A percentile compares a stretch with the other conserved stretches of the same genome.
Evolutionary conservation across 108 stramenopile species (phyloP).

Genomic region (Nitzschia sp.): DNA sequence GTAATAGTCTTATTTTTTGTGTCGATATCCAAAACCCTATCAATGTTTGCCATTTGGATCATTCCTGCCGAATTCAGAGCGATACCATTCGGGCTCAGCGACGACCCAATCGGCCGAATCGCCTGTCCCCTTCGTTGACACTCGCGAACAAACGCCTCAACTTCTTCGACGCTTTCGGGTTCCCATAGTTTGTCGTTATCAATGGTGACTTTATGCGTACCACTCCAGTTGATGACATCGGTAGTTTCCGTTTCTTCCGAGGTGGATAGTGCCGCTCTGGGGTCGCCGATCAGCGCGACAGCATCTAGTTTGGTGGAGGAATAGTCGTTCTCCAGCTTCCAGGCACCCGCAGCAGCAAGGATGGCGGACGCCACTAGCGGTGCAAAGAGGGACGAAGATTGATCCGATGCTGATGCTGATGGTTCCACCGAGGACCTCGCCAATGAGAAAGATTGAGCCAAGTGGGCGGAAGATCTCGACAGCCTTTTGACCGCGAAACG

Average conservation of each 20-base stretch:
- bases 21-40: constrained; percentile 82
- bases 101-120: constrained; percentile 92
- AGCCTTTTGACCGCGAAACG: no score
- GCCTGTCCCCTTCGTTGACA: constrained; percentile 55
- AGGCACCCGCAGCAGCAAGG: background rate
- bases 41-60: constrained; percentile 87
- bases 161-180: constrained; percentile 71
- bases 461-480: no score
- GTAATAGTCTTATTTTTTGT: constrained; percentile 80
- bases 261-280: background rate
- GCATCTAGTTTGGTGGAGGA: background rate
- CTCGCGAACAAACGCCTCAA: constrained; percentile 56
- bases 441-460: no score
- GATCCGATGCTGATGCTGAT: background rate
- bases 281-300: background rate
- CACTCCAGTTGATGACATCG: constrained; percentile 84
- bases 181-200: constrained; percentile 62
- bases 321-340: background rate
- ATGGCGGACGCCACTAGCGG: background rate
- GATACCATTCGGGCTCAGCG: constrained; percentile 95
- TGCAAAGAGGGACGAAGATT: background rate
- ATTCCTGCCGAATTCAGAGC: constrained; percentile 75
- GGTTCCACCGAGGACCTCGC: no score
- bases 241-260: constrained; percentile 38
- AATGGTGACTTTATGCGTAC: constrained; percentile 72